Evolutionary conservation across 768 basidiomycete species (phyloP), one percentile per base, ranked within the genome.

Genomic region (Tylopilus subfusipes): DNA sequence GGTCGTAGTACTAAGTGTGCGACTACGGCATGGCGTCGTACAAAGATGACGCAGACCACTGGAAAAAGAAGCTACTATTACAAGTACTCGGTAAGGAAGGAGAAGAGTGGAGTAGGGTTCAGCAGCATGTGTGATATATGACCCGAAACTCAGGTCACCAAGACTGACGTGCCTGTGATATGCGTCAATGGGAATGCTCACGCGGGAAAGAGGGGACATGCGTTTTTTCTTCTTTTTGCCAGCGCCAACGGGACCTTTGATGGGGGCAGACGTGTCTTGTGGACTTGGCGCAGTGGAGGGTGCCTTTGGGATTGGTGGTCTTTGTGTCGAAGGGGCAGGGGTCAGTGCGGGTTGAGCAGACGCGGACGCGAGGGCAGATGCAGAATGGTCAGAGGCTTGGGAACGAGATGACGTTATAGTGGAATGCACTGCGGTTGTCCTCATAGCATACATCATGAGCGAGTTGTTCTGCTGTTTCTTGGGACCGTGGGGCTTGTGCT

Each of bases 171-270:
- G 10, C 69, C 69, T 70, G 36, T 36, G 29, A 40, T 3, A 45
- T 16, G 36, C 2, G 44, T 59, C 48, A 59, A 44, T 52, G 46
- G 21, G 19, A 50, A 12, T 55, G 30, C 14, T 52, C 33, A 40
- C 33, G 31, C 14, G 42, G 30, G 21, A 29, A 5, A 49, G 14
- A 29, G 42, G 30, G 24, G 42, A 30, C 85, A 52, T 68, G 85
- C 89, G 82, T 76, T 90, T 91, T 66, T 82, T 82, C 72, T 86
- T 92, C 74, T 87, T 90, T 67, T 82, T 88, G 22, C 79, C 80
- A 16, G 73, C 80, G 3, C 80, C 83, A 2, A 76, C 63, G 1
- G 75, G 72, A 5, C 75, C 78, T 66, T 80, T 86, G 38, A 67
- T 51, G 30, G 74, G 61, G 21, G 73, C 59, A 6, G 53, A 38